Evolutionary conservation across 768 basidiomycete genomes (phyloP), one percentile per base, ranked within the genome.

Genomic region (Multifurca ochricompacta): DNA sequence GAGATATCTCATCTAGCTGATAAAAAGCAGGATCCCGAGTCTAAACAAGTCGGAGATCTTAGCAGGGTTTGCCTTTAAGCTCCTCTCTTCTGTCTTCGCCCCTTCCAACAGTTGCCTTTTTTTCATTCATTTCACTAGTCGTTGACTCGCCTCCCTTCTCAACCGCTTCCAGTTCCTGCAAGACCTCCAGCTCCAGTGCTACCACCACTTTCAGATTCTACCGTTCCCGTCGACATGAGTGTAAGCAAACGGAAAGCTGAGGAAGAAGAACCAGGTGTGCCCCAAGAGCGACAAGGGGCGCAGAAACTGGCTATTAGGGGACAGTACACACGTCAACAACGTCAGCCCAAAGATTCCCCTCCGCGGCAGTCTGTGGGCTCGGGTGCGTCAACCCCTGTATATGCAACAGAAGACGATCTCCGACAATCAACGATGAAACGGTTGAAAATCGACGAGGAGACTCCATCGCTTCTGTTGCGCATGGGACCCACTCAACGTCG

Each of bases 1-100:
- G 51, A 60, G 16, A 49, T 59, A 43, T 11, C 40, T 6, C 49
- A 27, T 32, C 34, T 54, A 11, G 53, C 51, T 8, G 48, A 49
- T 16, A 46, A 61, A 37, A 53, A 45, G 25, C 30, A 34, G 28
- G 35, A 30, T 14, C 52, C 50, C 4, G 43, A 55, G 18, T 46
- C 48, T 8, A 51, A 53, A 25, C 46, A 46, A 11, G 54, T 55
- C 42, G 61, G 48, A 49, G 54, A 51, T 40, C 50, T 62, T 41
- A 62, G 53, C 40, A 62, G 57, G 53, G 62, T 62, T 47, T 28
- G 62, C 46, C 35, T 49, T 36, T 30, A 34, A 34, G 19, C 32
- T 41, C 40, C 27, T 57, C 51, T 56, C 23, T 40, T 34, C 11
- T 28, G 31, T 49, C 39, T 48, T 31, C 21, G 9, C 42, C 30